Percentiles rank a stretch among this genome's conserved stretches.
phyloP scores from a whole-genome alignment of 2,329 filamentous ascomycete genomes.

The Aureobasidium sp. region DNA sequence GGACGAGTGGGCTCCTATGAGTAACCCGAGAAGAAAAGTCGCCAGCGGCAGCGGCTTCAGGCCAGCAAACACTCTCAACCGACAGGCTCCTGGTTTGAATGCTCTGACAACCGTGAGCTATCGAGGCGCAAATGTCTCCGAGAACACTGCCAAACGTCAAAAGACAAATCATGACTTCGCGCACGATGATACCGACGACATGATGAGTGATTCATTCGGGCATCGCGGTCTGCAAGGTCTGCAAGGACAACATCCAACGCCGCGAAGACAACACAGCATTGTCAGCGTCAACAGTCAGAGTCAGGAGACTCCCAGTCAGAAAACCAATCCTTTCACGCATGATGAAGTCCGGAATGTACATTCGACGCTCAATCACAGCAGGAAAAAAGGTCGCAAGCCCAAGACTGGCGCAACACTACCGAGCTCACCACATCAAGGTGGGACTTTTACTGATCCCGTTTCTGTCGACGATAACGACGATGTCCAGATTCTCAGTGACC shows the following conservation, averaged over 20 bases:
- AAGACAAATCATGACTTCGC: background rate
- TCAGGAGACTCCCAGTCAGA: background rate
- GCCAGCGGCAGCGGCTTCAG: background rate
- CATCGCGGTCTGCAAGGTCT: background rate
- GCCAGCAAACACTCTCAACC: background rate
- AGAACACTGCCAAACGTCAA: background rate
- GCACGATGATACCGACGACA: background rate
- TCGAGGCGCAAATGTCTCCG: background rate
- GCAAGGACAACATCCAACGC: background rate
- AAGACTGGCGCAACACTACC: background rate
- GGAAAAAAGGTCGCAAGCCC: background rate
- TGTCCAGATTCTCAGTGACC: background rate
- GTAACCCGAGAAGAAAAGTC: background rate
- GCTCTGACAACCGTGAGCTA: background rate
- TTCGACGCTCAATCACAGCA: background rate
- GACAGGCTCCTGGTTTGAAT: background rate
- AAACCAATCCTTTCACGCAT: background rate
- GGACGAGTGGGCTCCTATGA: background rate
- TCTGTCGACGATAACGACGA: background rate
- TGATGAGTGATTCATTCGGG: background rate
- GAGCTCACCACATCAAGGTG: background rate
- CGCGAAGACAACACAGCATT: background rate
- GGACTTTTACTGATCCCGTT: background rate
- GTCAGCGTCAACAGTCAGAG: constrained; percentile 1
- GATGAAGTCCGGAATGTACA: background rate